Evolutionary conservation across 305 asterid species (phyloP), one percentile per base, ranked within the genome.

Genomic region (Petunia hybrid): DNA sequence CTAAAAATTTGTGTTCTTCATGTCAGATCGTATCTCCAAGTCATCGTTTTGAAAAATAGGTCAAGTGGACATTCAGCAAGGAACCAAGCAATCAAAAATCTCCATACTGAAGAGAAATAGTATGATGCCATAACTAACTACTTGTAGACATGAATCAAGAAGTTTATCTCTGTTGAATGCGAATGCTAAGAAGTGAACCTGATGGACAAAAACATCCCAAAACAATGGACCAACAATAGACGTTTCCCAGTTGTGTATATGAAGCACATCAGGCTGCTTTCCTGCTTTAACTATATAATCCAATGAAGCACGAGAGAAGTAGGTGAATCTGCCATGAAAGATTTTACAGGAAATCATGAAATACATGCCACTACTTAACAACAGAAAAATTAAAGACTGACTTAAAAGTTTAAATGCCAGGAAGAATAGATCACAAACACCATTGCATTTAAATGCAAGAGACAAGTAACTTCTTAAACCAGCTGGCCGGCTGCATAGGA

Each of bases 211-310:
- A 89, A 91, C 74, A 80, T 94, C 98, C 98, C 98, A 94, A 88
- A 92, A 94, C 84, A 94, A 92, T 60, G 97, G 97, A 62, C 89
- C 98, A 78, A 94, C 90, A 75, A 94, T 85, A 79, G 98, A 90
- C 22, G 98, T 94, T 79, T 91, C 91, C 98, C 97, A 94, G 83
- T 94, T 94, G 89, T 92, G 98, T 83, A 94, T 80, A 78, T 94
- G 95, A 84, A 94, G 92, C 88, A 94, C 94, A 87, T 94, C 95
- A n/a, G 97, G 97, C 7, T 83, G 90, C 83, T 94, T 92, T 87
- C 98, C 95, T 59, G 90, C 88, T 86, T 92, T 94, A 82, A 91
- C 86, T 76, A 94, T 87, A 86, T 92, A 94, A 82, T 94, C 98
- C 92, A 94, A 84, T 53, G 98, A 90, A 82, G 97, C 96, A 80